Conservation (phyloP, 306 rosid genomes). For the Trifolium subterraneum region DNA sequence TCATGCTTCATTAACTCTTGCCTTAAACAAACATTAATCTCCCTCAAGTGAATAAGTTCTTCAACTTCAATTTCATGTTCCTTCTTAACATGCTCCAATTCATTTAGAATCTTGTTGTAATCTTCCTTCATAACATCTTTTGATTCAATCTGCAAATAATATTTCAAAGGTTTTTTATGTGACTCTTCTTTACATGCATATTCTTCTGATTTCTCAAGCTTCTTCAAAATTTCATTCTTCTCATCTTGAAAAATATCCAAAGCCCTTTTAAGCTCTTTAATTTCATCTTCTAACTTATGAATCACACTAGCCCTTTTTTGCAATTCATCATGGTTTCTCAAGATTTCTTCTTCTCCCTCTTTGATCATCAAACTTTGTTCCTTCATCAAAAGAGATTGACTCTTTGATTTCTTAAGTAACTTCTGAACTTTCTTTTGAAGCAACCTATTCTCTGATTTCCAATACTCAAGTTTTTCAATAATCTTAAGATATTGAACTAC, state of each 20-base stretch:
- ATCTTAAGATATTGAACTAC: constrained; percentile 45
- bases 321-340: constrained; percentile 50
- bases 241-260: constrained; percentile 56
- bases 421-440: constrained; percentile 56
- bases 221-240: constrained; percentile 51
- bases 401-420: constrained; percentile 51
- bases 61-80: constrained; percentile 46
- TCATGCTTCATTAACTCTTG: constrained; percentile 59
- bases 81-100: constrained; percentile 56
- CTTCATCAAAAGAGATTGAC: constrained; percentile 50
- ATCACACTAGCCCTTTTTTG: constrained; percentile 44
- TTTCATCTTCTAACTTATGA: constrained; percentile 57
- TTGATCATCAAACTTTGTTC: constrained; percentile 56
- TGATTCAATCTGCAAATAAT: constrained; percentile 51
- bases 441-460: constrained; percentile 58
- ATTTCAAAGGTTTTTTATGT: constrained; percentile 34
- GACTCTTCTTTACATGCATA: constrained; percentile 37
- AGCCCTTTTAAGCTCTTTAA: constrained; percentile 50
- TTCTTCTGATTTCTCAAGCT: constrained; percentile 54
- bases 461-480: constrained; percentile 50
- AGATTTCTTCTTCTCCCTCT: constrained; percentile 53
- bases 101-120: constrained; percentile 45
- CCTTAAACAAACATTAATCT: constrained; percentile 61
- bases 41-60: constrained; percentile 53
- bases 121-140: constrained; percentile 52